phyloP scores from a whole-genome alignment of 1,284 basidiomycete genomes.

The Boletus semigastroideus region DNA sequence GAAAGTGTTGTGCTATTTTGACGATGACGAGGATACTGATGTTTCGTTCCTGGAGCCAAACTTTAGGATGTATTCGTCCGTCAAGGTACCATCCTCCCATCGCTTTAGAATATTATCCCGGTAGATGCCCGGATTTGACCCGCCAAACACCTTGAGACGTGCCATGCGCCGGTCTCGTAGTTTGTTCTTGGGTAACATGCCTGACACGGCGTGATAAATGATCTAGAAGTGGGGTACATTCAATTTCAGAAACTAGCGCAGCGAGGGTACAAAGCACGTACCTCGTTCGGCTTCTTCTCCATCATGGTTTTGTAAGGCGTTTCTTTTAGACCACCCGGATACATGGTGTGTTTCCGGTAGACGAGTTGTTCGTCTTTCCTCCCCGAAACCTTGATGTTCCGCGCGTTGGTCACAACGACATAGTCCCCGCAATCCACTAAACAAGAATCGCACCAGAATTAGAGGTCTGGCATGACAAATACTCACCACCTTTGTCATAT shows the following conservation, averaged over 20 bases:
- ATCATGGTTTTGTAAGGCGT: constrained; percentile 82
- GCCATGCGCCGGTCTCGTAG: constrained; percentile 83
- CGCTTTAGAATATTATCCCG: constrained; percentile 68
- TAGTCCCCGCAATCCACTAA: constrained; percentile 96
- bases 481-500: constrained; percentile 85
- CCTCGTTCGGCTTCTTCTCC: constrained; percentile 88
- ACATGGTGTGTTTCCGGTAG: constrained; percentile 92
- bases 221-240: constrained; percentile 54
- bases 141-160: constrained; percentile 83
- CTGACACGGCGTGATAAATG: constrained; percentile 91
- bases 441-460: neutral
- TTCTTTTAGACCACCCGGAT: constrained; percentile 91
- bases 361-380: constrained; percentile 86
- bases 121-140: constrained; percentile 67
- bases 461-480: neutral
- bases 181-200: constrained; percentile 97
- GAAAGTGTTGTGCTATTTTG: constrained; percentile 9
- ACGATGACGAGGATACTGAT: constrained; percentile 17
- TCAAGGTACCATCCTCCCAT: constrained; percentile 74
- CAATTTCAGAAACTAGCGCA: neutral
- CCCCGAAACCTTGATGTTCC: constrained; percentile 85
- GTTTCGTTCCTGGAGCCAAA: constrained; percentile 27
- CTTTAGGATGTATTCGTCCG: constrained; percentile 47
- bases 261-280: constrained; percentile 40
- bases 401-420: constrained; percentile 92